Evolutionary conservation across 768 basidiomycete species (phyloP).

Genomic region (Trametes sanguinea): DNA sequence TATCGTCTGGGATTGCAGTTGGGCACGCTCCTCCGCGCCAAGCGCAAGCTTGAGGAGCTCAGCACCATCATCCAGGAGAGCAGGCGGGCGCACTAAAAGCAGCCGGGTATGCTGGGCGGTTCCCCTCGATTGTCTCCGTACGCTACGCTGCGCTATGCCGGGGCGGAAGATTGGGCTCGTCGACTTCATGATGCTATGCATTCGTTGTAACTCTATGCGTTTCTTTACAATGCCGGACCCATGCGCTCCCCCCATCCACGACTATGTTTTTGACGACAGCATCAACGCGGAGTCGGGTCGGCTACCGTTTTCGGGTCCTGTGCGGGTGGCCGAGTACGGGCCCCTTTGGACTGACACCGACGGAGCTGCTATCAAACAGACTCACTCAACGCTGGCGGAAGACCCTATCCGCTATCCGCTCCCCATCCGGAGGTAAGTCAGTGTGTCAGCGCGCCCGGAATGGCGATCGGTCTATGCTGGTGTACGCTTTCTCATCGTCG

Average conservation of each 20-base stretch:
- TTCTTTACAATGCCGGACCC: slow-evolving; percentile 22
- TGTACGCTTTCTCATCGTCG: neutral
- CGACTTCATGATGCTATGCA: slow-evolving; percentile 29
- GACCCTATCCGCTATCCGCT: neutral
- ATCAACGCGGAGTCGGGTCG: too few relatives aligned
- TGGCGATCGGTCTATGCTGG: neutral
- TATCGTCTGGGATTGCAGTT: slow-evolving; percentile 51
- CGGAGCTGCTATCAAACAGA: too few relatives aligned
- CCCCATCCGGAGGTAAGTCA: neutral
- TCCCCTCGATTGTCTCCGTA: slow-evolving; percentile 11
- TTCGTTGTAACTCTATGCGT: slow-evolving; percentile 30
- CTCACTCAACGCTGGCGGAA: too few relatives aligned
- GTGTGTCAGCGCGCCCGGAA: neutral
- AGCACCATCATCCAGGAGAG: slow-evolving; percentile 89
- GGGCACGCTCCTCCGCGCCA: slow-evolving; percentile 96
- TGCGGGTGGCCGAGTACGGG: too few relatives aligned
- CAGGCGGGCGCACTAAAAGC: slow-evolving; percentile 62
- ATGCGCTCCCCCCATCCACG: slow-evolving; percentile 4
- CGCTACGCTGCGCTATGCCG: slow-evolving; percentile 15
- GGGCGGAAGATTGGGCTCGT: slow-evolving; percentile 14
- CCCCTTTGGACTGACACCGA: too few relatives aligned
- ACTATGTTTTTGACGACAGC: neutral
- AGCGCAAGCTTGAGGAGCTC: slow-evolving; percentile 98
- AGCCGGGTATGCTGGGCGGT: slow-evolving; percentile 12
- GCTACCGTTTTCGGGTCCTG: too few relatives aligned